Base-by-base conservation (phyloP, 1,139 yeast species). In the Groenewaldozyma sp. region DNA sequence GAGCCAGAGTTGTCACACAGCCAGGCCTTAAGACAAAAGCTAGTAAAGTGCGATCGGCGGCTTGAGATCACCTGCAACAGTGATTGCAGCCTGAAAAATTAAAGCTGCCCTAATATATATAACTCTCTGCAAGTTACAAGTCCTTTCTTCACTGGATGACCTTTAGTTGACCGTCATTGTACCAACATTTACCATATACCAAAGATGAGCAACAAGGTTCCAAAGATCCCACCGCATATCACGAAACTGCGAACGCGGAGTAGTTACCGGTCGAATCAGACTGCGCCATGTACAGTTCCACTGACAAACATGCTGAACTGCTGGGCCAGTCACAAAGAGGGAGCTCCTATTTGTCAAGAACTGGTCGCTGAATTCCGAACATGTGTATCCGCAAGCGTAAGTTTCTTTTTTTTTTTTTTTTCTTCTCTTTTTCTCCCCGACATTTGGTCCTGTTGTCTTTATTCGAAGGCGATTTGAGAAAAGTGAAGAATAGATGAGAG, bases 271-370 rank as follows among this genome's bases (percentile, higher is more conserved):
- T 14, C 14, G n/a, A 27, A 14, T n/a, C 21, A 28, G 16, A 16
- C 28, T 11, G 78, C 82, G 50, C 78, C 83, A 46, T 87, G 96
- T 59, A 63, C 78, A 46, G 86, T 83, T 41, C 67, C 82, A 48
- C 82, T 88, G 91, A 78, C 93, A 4, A 80, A 84, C 35, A 70
- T 88, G 60, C 69, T 88, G 53, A 84, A 82, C 68, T 88, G 97
- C 63, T 88, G 97, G 97, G 94, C 96, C 3, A 83, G 95, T 24
- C 83, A 86, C 64, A 91, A 94, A 38, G 94, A 86, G 61, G 91
- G 91, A 43, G 70, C 81, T 18, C 64, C 70, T 10, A 71, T 65
- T 35, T 88, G 97, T 63, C 66, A 70, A 20, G 68, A 67, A 7
- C 65, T 82, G 42, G 94, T 81, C 54, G 63, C 53, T 21, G 76